Evolutionary conservation across 306 rosid species (phyloP).

Genomic region (Sechiopsis laciniata): DNA sequence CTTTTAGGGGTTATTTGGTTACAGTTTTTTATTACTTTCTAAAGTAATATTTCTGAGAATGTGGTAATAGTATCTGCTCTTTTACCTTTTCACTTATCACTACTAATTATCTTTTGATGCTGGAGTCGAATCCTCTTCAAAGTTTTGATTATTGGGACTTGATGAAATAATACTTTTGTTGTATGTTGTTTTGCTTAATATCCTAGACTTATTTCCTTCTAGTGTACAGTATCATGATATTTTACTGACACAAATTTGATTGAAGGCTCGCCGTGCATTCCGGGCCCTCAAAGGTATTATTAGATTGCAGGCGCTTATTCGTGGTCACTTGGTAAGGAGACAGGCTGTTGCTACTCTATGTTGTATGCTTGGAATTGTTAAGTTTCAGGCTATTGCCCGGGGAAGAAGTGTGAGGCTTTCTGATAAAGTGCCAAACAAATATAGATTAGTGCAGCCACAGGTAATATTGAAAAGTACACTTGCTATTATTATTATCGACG

Average conservation of each 20-base stretch:
- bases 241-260: constrained; percentile 32
- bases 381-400: constrained; percentile 75
- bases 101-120: neutral
- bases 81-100: neutral
- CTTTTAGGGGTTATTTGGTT: constrained; percentile 84
- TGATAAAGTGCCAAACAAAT: constrained; percentile 51
- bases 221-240: neutral
- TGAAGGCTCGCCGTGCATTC: constrained; percentile 98
- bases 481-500: neutral
- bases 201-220: neutral
- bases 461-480: constrained; percentile 28
- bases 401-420: constrained; percentile 65
- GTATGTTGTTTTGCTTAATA: neutral
- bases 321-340: constrained; percentile 96
- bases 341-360: constrained; percentile 85
- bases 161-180: constrained; percentile 1
- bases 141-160: constrained; percentile 11
- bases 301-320: constrained; percentile 98
- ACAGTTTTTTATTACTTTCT: neutral
- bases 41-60: constrained; percentile 24
- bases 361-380: constrained; percentile 81
- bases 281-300: constrained; percentile 95
- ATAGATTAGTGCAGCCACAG: constrained; percentile 35
- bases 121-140: neutral
- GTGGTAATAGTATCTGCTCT: neutral